Base-by-base conservation (phyloP, 208 protist species). In the Trypanosoma congolense region DNA sequence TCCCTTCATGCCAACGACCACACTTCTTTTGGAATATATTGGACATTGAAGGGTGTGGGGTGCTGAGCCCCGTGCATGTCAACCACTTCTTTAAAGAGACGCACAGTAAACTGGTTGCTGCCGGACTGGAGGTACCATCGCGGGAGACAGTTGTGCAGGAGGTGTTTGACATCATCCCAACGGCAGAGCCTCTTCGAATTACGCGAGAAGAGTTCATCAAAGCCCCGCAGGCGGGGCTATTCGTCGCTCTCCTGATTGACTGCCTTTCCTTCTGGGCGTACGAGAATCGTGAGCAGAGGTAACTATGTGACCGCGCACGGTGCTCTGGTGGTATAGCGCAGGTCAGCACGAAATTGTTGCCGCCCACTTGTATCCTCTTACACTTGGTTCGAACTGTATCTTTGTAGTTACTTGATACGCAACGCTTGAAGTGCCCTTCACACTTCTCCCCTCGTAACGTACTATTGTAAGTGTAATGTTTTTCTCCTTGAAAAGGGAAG, bases 81-180 rank as follows among this genome's bases (percentile, higher is more conserved):
- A 91, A 92, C 56, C 72, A 78, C 61, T 96, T 95, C 48, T 95
- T 94, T 56, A 74, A 80, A 6, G 89, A 95, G 50, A 94, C 90
- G 25, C 74, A 93, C 64, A 77, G 73, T 10, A 92, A 92, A 62
- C 60, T 96, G 9, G 74, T 81, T 0, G 60, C 65, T 0, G 77
- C 79, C 0, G 84, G 76, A 0, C 53, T 91, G 6, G 77, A 87
- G 24, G 77, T 87, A 44, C 80, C 81, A 0, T 64, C 77, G 29
- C 58, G 70, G 3, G 87, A 92, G 58, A 78, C 73, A 14, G 83
- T 97, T 19, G 70, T 92, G 35, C 78, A 90, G 60, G 92, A 97
- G 68, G 78, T 85, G 24, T 97, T 96, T 53, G 88, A 95, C 61
- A 73, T 96, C 14, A 89, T 97, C 45, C 61, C 77, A 26, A 92